Percentiles rank a stretch among this genome's conserved stretches.
phyloP scores from a whole-genome alignment of 441 rosid species.

The Pelargonium hybrid region DNA sequence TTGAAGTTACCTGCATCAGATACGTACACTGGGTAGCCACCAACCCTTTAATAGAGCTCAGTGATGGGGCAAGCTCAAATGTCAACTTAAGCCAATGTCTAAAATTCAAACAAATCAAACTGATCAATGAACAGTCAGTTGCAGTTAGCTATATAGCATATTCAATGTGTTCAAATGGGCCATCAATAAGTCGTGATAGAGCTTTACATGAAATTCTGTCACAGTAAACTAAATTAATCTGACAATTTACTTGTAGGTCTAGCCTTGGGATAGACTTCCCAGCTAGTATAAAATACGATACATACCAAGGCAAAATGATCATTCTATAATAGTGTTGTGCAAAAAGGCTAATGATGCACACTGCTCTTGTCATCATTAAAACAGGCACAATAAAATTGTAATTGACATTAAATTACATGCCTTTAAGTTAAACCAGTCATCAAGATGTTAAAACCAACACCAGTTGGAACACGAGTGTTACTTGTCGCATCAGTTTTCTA shows the following conservation, averaged over 20 bases:
- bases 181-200: not conserved
- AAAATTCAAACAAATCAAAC: not conserved
- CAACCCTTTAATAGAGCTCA: too few relatives aligned
- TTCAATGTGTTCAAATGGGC: not conserved
- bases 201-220: not conserved
- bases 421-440: slow-evolving; percentile 75
- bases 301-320: slow-evolving; percentile 5
- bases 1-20: too few relatives aligned
- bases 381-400: not conserved
- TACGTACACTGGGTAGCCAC: too few relatives aligned
- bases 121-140: not conserved
- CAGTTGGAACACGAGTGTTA: slow-evolving; percentile 63
- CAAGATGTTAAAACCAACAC: slow-evolving; percentile 72
- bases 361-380: not conserved
- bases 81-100: not conserved
- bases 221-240: not conserved
- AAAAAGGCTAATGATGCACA: not conserved
- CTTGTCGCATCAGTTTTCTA: slow-evolving; percentile 55
- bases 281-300: slow-evolving; percentile 67
- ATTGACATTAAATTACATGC: slow-evolving; percentile 9
- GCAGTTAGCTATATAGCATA: not conserved
- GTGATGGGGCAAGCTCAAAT: not conserved
- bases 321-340: not conserved
- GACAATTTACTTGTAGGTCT: slow-evolving; percentile 39
- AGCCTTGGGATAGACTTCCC: slow-evolving; percentile 80